phyloP scores from a whole-genome alignment of 2,329 filamentous ascomycete species.

The Talaromyces sp. region DNA sequence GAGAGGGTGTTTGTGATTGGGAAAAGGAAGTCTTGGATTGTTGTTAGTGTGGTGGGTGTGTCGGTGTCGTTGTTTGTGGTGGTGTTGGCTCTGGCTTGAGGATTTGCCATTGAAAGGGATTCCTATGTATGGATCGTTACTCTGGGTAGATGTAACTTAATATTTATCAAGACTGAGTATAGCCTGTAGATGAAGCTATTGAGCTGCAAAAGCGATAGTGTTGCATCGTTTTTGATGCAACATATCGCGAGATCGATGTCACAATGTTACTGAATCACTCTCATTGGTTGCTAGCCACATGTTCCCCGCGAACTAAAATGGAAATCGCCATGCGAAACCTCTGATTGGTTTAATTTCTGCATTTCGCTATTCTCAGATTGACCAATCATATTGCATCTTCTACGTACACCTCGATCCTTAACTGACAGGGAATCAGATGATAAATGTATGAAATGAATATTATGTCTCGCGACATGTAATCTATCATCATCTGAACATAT shows the following conservation, averaged over 20 bases:
- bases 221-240: neutral
- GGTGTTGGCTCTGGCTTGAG: neutral
- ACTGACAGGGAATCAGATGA: neutral
- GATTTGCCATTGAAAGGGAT: neutral
- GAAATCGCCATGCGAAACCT: neutral
- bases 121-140: neutral
- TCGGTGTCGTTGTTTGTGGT: neutral
- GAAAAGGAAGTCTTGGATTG: constrained; percentile 14
- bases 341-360: neutral
- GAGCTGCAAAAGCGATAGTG: neutral
- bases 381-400: neutral
- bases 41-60: neutral
- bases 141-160: neutral
- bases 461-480: neutral
- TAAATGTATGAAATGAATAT: neutral
- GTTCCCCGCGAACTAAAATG: neutral
- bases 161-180: neutral
- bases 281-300: neutral
- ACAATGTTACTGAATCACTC: neutral
- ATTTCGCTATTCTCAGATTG: neutral
- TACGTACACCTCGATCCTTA: neutral
- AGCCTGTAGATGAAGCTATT: neutral
- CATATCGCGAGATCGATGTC: neutral
- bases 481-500: neutral
- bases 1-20: constrained; percentile 7